These are phyloP conservation scores for Leptographium lundbergii DNA, from an alignment of 2,329 filamentous ascomycete genomes.

Conservation along the genomic window DNA sequence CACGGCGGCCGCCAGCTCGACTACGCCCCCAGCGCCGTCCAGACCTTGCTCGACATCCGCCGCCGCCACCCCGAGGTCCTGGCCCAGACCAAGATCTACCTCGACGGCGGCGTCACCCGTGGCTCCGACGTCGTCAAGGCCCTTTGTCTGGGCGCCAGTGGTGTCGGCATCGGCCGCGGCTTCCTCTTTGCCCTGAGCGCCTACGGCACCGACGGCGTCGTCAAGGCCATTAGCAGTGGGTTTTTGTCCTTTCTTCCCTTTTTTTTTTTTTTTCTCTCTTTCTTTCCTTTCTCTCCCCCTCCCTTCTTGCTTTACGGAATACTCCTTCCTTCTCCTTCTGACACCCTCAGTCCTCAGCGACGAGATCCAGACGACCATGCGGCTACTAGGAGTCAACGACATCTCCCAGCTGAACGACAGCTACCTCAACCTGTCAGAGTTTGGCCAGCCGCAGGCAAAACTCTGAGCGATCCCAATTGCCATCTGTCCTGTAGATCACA, in stretches of 20 bases:
- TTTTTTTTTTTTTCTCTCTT: too few species aligned
- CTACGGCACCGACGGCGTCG: conserved; percentile 22
- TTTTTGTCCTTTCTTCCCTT: background rate
- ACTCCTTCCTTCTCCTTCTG: too few species aligned
- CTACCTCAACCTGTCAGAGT: conserved; percentile 1
- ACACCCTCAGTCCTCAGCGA: conserved; percentile 5
- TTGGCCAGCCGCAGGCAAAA: background rate
- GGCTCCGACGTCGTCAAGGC: conserved; percentile 36
- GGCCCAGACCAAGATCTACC: conserved; percentile 28
- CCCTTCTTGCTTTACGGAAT: too few species aligned
- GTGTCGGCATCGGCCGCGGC: conserved; percentile 35
- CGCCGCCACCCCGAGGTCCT: conserved; percentile 28
- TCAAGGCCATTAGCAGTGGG: conserved; percentile 19
- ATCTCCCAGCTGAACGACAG: conserved; percentile 2
- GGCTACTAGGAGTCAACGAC: conserved; percentile 5
- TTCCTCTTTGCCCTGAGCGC: conserved; percentile 39
- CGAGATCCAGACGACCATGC: conserved; percentile 8
- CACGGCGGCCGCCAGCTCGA: conserved; percentile 40
- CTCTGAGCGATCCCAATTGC: background rate
- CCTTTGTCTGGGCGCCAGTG: conserved; percentile 31
- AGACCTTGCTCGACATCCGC: conserved; percentile 32
- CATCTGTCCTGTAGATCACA: background rate
- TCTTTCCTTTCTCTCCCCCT: too few species aligned
- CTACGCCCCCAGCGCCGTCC: conserved; percentile 27
- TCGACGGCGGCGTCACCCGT: conserved; percentile 33